Evolutionary conservation across 345 rosid species (phyloP).

Genomic region (Populus ilicifolia): DNA sequence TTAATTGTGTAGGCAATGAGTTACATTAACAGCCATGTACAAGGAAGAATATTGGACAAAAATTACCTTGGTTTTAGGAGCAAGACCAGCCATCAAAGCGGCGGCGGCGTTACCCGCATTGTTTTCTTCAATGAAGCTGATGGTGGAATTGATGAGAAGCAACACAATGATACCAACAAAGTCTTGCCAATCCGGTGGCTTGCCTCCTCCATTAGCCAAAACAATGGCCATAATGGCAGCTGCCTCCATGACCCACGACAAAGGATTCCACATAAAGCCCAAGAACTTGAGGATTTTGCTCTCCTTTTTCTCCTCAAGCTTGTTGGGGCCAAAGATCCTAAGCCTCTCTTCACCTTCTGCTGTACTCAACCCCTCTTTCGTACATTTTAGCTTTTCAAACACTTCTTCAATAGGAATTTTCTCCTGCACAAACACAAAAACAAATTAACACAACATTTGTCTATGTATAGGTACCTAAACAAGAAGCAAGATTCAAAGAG

Average conservation of each 20-base stretch:
- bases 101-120: constrained; percentile 92
- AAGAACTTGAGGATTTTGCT: constrained; percentile 73
- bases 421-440: neutral
- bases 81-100: constrained; percentile 79
- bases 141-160: constrained; percentile 76
- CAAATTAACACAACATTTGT: neutral
- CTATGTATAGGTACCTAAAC: neutral
- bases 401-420: neutral
- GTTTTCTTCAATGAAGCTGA: constrained; percentile 81
- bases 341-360: neutral
- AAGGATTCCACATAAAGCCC: constrained; percentile 93
- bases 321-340: neutral
- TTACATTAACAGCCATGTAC: neutral
- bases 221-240: constrained; percentile 91
- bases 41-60: neutral
- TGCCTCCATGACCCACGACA: constrained; percentile 91
- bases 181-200: constrained; percentile 82
- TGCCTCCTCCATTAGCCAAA: constrained; percentile 64
- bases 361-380: neutral
- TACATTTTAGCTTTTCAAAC: neutral
- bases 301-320: constrained; percentile 38
- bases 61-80: constrained; percentile 68
- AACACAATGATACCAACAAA: constrained; percentile 66
- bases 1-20: neutral
- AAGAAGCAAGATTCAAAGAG: too few species aligned